Base-by-base conservation (phyloP, 306 rosid genomes). In the Dicorynia guianensis region DNA sequence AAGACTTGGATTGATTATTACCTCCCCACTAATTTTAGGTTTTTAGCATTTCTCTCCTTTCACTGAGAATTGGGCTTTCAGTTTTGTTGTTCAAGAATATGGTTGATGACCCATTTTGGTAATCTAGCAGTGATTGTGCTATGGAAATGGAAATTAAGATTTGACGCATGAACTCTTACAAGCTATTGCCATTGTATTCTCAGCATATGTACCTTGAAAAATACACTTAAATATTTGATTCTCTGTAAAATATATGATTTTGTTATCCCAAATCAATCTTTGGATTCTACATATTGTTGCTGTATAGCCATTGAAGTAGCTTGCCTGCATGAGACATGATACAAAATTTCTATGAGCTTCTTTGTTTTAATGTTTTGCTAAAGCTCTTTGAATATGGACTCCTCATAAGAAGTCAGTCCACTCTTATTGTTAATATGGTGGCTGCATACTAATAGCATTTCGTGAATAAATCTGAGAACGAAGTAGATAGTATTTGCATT, bases 1-100 rank as follows among this genome's bases (percentile, higher is more conserved):
- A 88, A 79, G 95, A 90, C 33, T 86, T 90, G 79, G 96, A 91
- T 13, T 90, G 76, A 88, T 49, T n/a, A 57, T n/a, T 35, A 55
- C 40, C 8, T 65, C 55, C 55, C 43, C 17, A 63, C 69, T 48
- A 34, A 52, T 18, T 62, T 44, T 61, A 14, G 67, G 53, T 39
- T 38, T 44, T 8, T 53, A 56, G 18, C 15, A 12, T 50, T 65
- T 47, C 34, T 15, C n/a, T 18, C 48, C 48, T 39, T 5, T 17
- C 20, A 6, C 40, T 46, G 55, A 19, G 7, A 40, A 18, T 75
- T 56, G 3, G 47, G 33, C 4, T 60, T 47, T 72, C 15, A 40
- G 3, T 40, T 3, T 48, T 13, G 17, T 20, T 43, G 17, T 43
- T 64, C 43, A n/a, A 19, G 8, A 17, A 5, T 70, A 1, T 11